These are phyloP conservation scores for Penicillium occitanis DNA, from an alignment of 2,329 filamentous ascomycete species.

Conservation along the genomic window DNA sequence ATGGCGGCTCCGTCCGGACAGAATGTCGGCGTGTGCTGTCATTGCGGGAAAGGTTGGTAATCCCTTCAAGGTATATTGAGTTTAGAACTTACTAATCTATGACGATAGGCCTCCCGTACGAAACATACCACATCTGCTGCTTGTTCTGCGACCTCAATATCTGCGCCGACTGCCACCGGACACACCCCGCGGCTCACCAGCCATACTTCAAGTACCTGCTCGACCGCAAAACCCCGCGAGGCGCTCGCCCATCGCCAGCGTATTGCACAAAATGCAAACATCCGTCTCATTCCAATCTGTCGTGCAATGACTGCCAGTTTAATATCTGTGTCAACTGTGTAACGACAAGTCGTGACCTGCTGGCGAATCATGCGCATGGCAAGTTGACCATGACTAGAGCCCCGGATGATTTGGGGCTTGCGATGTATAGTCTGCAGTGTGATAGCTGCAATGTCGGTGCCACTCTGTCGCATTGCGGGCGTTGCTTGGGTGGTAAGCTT, in stretches of 20 bases:
- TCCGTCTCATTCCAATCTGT: conserved; percentile 16
- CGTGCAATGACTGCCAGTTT: conserved; percentile 18
- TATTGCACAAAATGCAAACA: conserved; percentile 19
- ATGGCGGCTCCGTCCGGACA: background rate
- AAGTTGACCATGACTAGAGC: conserved; percentile 17
- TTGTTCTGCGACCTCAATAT: conserved; percentile 20
- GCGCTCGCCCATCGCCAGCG: conserved; percentile 7
- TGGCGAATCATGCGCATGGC: conserved; percentile 16
- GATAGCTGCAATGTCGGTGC: conserved; percentile 14
- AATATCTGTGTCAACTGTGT: conserved; percentile 20
- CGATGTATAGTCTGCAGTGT: conserved; percentile 16
- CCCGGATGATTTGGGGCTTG: conserved; percentile 18
- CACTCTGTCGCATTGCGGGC: conserved; percentile 20
- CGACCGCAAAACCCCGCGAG: conserved; percentile 16
- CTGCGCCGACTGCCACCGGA: conserved; percentile 15
- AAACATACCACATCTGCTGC: conserved; percentile 19
- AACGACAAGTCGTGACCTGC: conserved; percentile 10
- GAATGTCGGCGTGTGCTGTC: conserved; percentile 17
- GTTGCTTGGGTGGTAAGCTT: conserved; percentile 12
- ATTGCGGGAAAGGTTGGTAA: conserved; percentile 17
- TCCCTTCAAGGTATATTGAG: too few species aligned
- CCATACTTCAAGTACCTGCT: conserved; percentile 20
- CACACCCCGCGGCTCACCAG: conserved; percentile 18
- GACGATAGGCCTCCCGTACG: conserved; percentile 16
- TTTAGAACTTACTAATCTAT: too few species aligned